These are phyloP conservation scores for Vaccinium macrocarpon DNA, from an alignment of 148 eudicot genomes.

Conservation along the genomic window DNA sequence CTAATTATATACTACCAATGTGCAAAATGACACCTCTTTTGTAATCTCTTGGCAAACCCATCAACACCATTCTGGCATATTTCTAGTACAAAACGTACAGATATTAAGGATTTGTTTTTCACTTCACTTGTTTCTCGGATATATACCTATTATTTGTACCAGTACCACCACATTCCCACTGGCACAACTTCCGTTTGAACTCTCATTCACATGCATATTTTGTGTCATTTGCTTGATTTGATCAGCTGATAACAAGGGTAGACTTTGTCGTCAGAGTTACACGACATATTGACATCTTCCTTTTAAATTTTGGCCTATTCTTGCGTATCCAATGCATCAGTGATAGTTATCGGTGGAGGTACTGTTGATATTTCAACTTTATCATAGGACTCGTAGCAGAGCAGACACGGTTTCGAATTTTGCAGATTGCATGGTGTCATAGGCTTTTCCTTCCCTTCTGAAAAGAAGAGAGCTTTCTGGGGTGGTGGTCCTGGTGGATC, in stretches of 20 bases:
- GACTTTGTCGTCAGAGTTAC: not conserved
- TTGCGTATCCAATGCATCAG: not conserved
- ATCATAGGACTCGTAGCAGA: not conserved
- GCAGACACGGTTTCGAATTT: not conserved
- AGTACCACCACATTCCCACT: not conserved
- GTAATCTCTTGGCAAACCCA: not conserved
- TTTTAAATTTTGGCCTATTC: not conserved
- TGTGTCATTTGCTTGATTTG: not conserved
- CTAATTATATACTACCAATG: too few species aligned
- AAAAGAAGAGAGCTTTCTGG: not conserved
- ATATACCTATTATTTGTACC: not conserved
- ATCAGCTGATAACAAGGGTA: not conserved
- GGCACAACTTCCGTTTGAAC: not conserved
- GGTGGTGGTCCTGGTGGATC: too few species aligned
- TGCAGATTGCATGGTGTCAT: conserved; percentile 10
- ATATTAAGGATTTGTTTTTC: not conserved
- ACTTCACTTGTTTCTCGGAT: not conserved
- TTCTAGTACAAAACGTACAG: not conserved
- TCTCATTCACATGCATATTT: not conserved
- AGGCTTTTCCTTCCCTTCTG: not conserved
- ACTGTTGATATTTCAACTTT: too few species aligned
- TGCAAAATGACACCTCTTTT: not conserved
- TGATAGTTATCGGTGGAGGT: not conserved
- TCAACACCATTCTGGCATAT: not conserved
- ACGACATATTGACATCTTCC: too few species aligned